A percentile compares a stretch with the other conserved stretches of the same genome.
phyloP scores from a whole-genome alignment of 1,284 basidiomycete genomes.

The Ustilago loliicola region DNA sequence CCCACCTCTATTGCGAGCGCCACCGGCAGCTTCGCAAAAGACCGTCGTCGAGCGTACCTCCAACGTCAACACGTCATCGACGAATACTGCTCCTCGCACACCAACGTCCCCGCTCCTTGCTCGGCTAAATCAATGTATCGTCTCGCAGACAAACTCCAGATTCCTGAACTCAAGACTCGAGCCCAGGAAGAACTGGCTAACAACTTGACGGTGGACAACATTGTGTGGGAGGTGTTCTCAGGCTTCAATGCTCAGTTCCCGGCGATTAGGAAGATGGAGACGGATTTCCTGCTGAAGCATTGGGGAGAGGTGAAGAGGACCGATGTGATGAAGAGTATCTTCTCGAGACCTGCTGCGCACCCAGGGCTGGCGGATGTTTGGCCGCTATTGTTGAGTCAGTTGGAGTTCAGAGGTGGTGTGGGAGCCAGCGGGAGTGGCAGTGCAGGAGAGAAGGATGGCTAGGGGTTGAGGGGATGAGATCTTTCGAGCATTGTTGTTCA shows the following conservation, averaged over 20 bases:
- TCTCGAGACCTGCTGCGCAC: constrained; percentile 53
- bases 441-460: not conserved
- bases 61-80: constrained; percentile 55
- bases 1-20: not conserved
- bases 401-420: constrained; percentile 49
- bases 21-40: constrained; percentile 25
- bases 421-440: not conserved
- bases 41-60: constrained; percentile 34
- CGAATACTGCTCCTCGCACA: constrained; percentile 64
- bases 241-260: constrained; percentile 85
- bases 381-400: constrained; percentile 58
- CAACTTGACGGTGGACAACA: constrained; percentile 81
- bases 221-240: constrained; percentile 87
- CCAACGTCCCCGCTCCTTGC: constrained; percentile 80
- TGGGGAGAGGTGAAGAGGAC: constrained; percentile 85
- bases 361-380: constrained; percentile 63
- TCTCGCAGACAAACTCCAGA: constrained; percentile 78
- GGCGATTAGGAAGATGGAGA: constrained; percentile 78
- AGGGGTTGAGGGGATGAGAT: not conserved
- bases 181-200: constrained; percentile 83
- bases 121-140: constrained; percentile 89
- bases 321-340: constrained; percentile 84
- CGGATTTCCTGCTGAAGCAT: constrained; percentile 72
- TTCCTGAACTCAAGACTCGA: constrained; percentile 78
- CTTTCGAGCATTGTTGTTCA: not conserved